phyloP scores from a whole-genome alignment of 345 rosid species.

The Gossypium raimondii region DNA sequence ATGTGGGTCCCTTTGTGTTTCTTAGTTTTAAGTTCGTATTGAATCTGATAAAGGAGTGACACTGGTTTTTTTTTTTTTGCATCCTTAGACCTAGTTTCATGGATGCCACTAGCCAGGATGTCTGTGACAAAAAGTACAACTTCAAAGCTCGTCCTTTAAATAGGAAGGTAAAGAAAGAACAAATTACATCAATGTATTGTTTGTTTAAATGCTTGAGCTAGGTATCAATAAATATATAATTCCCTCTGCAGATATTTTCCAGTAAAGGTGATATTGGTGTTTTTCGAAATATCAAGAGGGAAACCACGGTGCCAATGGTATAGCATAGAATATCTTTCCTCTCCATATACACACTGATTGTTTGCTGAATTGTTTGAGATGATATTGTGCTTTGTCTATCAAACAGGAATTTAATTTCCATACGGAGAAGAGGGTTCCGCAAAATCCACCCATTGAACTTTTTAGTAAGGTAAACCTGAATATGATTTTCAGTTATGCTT shows the following conservation, averaged over 20 bases:
- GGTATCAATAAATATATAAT: neutral
- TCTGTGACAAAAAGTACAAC: conserved; percentile 26
- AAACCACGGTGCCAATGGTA: conserved; percentile 79
- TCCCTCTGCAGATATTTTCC: conserved; percentile 54
- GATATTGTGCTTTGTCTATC: conserved; percentile 11
- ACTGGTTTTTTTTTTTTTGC: neutral
- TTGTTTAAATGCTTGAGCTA: conserved; percentile 14
- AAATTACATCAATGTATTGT: conserved; percentile 5
- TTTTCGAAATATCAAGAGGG: conserved; percentile 62
- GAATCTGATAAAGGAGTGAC: neutral
- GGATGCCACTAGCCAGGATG: conserved; percentile 41
- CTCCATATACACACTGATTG: conserved; percentile 4
- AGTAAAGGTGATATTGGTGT: conserved; percentile 79
- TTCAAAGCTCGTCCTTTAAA: conserved; percentile 67
- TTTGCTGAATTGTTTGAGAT: conserved; percentile 13
- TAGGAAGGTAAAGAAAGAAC: conserved; percentile 54
- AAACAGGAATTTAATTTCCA: conserved; percentile 74
- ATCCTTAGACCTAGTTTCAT: conserved; percentile 39
- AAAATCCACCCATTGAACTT: conserved; percentile 70
- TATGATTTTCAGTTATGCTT: neutral
- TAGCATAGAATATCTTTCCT: neutral
- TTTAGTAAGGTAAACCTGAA: conserved; percentile 68
- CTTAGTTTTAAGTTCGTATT: neutral
- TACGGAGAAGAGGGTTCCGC: conserved; percentile 49
- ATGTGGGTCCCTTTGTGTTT: neutral